Base-by-base conservation (phyloP, 371 early-diverging fungal species). In the Mucor sp. region DNA sequence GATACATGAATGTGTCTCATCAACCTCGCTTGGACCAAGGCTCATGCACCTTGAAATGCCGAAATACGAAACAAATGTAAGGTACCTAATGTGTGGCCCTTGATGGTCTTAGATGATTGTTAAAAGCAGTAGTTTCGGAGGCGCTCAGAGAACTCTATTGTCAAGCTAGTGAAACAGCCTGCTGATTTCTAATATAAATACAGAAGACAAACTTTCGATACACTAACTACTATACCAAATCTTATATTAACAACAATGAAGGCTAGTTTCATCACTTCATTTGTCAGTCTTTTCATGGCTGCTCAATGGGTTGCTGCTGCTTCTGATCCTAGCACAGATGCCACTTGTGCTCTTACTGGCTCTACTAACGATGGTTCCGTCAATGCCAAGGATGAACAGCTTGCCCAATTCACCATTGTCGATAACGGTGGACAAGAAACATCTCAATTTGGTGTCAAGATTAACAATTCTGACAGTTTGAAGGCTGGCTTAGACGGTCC, bases 401-500 rank as follows among this genome's bases (percentile, higher is more conserved):
- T 67, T 27, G 8, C 47, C 15, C 48, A 62, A 4, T 44, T 28
- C 7, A 37, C 56, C 17, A 65, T 70, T 9, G 28, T 62, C 21
- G 66, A 74, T 44, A 56, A 43, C 39, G 72, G 70, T 1, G 65
- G 65, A 0, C 67, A 69, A 44, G 70, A 70, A 28, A 75, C 76
- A 5, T 70, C 76, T 53, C 63, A 62, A 12, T 72, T 72, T 62
- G 76, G 76, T 43, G 60, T 50, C 27, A 75, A 72, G 35, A 67
- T 75, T 14, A 75, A 75, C 43, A 67, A 75, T 55, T 65, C 72
- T n/a, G 74, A 76, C 33, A 70, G 67, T 33, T 59, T 80, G 28
- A 69, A 64, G n/a, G 83, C 82, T 65, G 85, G 84, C 28, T 56
- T 67, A 6, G 76, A 80, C 44, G 87, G 85, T 0, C 82, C 85